Evolutionary conservation across 768 basidiomycete species (phyloP).

Genomic region (Butyriboletus loyo): DNA sequence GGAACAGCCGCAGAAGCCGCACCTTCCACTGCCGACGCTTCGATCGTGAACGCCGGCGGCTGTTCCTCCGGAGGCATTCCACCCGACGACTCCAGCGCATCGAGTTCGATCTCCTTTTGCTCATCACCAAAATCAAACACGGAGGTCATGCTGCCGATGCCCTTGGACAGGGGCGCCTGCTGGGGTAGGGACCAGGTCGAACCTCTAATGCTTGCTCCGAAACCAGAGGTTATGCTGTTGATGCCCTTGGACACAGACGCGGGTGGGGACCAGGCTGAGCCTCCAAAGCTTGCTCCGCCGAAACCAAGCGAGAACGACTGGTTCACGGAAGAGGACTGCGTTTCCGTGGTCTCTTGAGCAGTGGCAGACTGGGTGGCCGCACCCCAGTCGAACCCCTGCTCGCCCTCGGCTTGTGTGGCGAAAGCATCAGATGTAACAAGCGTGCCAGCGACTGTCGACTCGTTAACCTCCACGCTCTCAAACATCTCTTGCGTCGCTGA

Average conservation of each 20-base stretch:
- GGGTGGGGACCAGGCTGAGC: neutral
- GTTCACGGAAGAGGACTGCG: neutral
- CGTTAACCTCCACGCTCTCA: neutral
- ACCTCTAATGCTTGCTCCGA: neutral
- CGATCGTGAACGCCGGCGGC: neutral
- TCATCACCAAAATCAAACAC: conserved; percentile 1
- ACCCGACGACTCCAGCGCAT: neutral
- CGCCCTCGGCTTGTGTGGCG: neutral
- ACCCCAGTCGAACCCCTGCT: neutral
- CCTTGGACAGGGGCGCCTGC: neutral
- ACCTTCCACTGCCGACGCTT: neutral
- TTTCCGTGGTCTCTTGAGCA: neutral
- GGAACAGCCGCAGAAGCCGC: neutral
- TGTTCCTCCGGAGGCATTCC: neutral
- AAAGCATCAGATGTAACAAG: neutral
- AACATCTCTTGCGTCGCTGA: conserved; percentile 5
- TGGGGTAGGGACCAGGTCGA: neutral
- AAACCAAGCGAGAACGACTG: conserved; percentile 4
- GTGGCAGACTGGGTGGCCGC: neutral
- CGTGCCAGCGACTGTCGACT: neutral
- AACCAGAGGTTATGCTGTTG: neutral
- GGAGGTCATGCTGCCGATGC: neutral
- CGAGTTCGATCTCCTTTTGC: conserved; percentile 3
- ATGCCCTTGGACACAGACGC: neutral
- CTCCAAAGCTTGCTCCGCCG: neutral